Conservation (phyloP, 2,329 filamentous ascomycete genomes). For the Didymella pomorum region DNA sequence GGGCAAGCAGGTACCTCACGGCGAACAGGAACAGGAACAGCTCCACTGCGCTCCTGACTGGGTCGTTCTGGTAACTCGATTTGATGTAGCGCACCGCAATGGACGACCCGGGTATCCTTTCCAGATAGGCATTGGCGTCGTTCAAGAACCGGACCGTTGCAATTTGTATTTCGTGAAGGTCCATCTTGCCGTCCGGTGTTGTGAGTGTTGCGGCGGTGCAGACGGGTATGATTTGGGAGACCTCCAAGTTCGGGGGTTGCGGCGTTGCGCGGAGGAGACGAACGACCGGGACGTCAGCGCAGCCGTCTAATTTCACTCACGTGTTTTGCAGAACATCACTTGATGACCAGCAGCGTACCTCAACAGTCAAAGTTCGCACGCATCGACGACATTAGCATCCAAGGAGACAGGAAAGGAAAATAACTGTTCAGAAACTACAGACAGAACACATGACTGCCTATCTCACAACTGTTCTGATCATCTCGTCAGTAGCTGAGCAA, state of each 20-base stretch:
- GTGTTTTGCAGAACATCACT: conserved; percentile 15
- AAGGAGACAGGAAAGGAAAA: no score
- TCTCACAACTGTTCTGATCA: no score
- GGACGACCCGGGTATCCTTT: conserved; percentile 90
- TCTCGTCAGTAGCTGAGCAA: no score
- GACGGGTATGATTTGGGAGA: conserved; percentile 4
- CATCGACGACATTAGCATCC: no score
- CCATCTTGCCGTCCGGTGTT: conserved; percentile 53
- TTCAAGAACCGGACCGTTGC: conserved; percentile 63
- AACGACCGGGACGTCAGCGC: conserved; percentile 1
- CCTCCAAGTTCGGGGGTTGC: conserved; percentile 28
- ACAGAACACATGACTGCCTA: no score
- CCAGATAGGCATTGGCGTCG: conserved; percentile 72
- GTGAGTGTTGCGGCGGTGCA: conserved; percentile 8
- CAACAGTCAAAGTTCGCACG: no score
- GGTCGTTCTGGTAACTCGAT: conserved; percentile 97
- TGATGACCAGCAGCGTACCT: no score
- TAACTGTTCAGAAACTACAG: no score
- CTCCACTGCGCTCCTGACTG: conserved; percentile 91
- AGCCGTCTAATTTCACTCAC: conserved; percentile 25
- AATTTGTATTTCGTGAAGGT: conserved; percentile 63
- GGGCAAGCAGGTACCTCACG: conserved; percentile 88
- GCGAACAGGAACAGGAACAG: conserved; percentile 94
- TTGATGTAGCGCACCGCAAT: conserved; percentile 95
- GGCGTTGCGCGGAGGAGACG: conserved; percentile 35